phyloP scores from a whole-genome alignment of 1,284 basidiomycete genomes.

The Ceratobasidium sp. region DNA sequence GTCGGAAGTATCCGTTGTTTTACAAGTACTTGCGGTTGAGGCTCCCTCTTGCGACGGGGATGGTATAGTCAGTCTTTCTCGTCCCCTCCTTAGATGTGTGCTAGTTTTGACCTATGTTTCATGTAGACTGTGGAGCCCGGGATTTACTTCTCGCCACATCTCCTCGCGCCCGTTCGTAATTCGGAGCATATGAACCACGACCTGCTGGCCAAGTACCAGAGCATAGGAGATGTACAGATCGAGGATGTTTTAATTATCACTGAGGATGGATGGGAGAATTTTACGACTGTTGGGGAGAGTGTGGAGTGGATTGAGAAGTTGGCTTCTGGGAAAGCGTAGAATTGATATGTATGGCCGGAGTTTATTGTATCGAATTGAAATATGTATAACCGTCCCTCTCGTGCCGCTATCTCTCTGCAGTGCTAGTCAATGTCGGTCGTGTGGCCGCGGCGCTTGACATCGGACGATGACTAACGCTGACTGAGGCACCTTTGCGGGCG shows the following conservation, averaged over 20 bases:
- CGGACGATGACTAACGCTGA: too few species aligned
- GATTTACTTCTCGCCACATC: slow-evolving; percentile 84
- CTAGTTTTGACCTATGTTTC: slow-evolving; percentile 42
- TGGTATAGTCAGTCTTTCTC: slow-evolving; percentile 79
- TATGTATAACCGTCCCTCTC: too few species aligned
- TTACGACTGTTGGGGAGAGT: slow-evolving; percentile 83
- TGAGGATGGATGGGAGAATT: slow-evolving; percentile 71
- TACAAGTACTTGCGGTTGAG: slow-evolving; percentile 83
- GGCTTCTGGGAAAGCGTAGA: slow-evolving; percentile 71
- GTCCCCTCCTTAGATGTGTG: slow-evolving; percentile 23
- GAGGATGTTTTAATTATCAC: slow-evolving; percentile 88
- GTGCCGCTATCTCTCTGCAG: too few species aligned
- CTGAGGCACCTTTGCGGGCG: too few species aligned
- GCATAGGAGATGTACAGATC: slow-evolving; percentile 87
- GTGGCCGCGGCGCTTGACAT: too few species aligned
- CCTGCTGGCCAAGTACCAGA: slow-evolving; percentile 75
- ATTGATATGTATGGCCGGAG: too few species aligned
- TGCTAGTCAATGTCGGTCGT: too few species aligned
- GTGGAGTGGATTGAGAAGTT: slow-evolving; percentile 80
- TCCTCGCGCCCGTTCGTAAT: slow-evolving; percentile 72
- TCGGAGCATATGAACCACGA: slow-evolving; percentile 77
- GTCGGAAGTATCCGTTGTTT: slow-evolving; percentile 65
- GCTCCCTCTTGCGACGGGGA: slow-evolving; percentile 73
- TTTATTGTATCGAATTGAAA: too few species aligned
- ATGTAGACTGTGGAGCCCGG: slow-evolving; percentile 86